Evolutionary conservation across 176 grass and related monocot genomes (phyloP), one percentile per base, ranked within the genome.

Genomic region (Puccinellia tenuiflora): DNA sequence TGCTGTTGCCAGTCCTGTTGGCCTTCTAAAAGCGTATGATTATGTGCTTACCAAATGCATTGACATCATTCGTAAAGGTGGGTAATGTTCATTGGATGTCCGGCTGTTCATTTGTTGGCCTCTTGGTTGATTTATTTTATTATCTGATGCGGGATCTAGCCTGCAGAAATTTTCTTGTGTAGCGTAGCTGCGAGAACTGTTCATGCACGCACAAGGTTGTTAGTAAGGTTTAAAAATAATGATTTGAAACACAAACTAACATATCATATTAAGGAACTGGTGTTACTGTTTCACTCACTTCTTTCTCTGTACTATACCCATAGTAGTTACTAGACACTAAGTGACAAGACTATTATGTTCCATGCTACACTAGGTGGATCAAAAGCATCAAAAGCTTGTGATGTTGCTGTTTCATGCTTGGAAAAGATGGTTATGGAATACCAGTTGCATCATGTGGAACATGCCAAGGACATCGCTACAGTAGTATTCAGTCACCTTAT

Each of bases 371-470:
- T 85, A 97, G 95, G 85, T 86, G 78, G 64, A 78, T 91, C 89
- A 75, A 87, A 91, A 76, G 72, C 90, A 84, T 93, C 89, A 76
- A 88, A 80, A 67, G 92, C 90, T 88, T 90, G 71, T 88, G 87
- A 93, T 81, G 75, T 98, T 65, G 88, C 90, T 89, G 47, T 98
- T 88, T 93, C 90, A 78, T 98, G 96, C 77, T 84, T 98, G 75
- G 83, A 93, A 78, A 88, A 86, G 50, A 76, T 93, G 76, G 85
- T 90, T 56, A 72, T 60, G 39, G 92, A 98, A 77, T 92, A 81
- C 74, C 96, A 80, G 33, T 88, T 59, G 14, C 79, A 93, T 84
- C 84, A 91, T 18, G 13, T 71, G 53, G 76, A 86, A 76, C 88
- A 83, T 82, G 82, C 80, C 67, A 98, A 90, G 63, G 92, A 98